Evolutionary conservation across 139 green algal species (phyloP), one percentile per base, ranked within the genome.

Genomic region (Coccomyxa sp.): DNA sequence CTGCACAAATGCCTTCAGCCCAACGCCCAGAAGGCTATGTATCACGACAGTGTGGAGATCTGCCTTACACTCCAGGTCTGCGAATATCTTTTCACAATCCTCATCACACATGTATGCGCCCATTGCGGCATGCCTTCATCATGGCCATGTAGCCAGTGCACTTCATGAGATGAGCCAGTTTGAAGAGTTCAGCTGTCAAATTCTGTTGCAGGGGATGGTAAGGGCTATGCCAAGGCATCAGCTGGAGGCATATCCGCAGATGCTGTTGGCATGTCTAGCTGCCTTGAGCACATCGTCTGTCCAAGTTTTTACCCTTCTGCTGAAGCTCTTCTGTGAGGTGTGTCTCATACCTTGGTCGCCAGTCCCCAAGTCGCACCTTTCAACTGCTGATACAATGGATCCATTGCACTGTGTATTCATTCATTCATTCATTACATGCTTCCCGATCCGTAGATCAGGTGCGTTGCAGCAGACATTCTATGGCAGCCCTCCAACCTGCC

Each of bases 201-300:
- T 6, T 75, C 27, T 14, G 2, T 9, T 82, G 40, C 77, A 84
- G 36, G 83, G 78, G 24, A 76, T 95, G 73, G 81, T 97, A 68
- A 79, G 85, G 10, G 74, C 64, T 18, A 84, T 92, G 64, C 82
- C 85, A 18, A 69, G 82, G 0, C 79, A 80, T 27, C 93, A 93
- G 73, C 77, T 97, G 70, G 81, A 97, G 80, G 82, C 98, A 29
- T 96, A 91, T 75, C 94, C 94, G 2, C 93, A 98, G 64, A 29
- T 98, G 24, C 91, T 94, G 72, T 90, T 92, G 84, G 83, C 88
- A 5, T 90, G 80, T 29, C 64, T 97, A 29, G 90, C 90, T 39
- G 76, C 98, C 75, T 85, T 97, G 68, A 74, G 90, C 79, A 91
- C 76, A 10, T 84, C 83, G 41, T 90, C 90, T 36, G 90, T 97